Evolutionary conservation across 495 filamentous ascomycete genomes (phyloP), one percentile per base, ranked within the genome.

Genomic region (Apiosordaria backusii): DNA sequence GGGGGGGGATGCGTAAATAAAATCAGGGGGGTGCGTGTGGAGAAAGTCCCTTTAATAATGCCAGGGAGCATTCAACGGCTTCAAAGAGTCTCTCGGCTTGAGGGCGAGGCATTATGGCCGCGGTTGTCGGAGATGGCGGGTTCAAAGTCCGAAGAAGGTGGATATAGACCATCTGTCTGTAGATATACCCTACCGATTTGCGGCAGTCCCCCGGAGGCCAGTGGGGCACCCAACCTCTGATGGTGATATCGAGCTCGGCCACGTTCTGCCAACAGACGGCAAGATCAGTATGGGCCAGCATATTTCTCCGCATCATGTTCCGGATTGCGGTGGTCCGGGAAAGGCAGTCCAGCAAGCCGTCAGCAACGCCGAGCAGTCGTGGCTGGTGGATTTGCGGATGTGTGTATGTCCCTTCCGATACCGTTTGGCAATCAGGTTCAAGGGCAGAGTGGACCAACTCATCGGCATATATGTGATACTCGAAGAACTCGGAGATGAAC

Each of bases 401-500:
- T 2, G 90, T 89, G 13, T 83, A 81, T 76, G 89, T 85, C 61
- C 88, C 86, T 61, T 87, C 79, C 2, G 79, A 82, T n/a, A 81
- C 78, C 65, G 81, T 82, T n/a, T n/a, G n/a, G n/a, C n/a, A n/a
- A n/a, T n/a, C n/a, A n/a, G n/a, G n/a, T n/a, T n/a, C n/a, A 70
- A 87, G 85, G 21, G 40, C 16, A 6, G 89, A 80, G 40, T 86
- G 86, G 26, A 93, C 92, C 61, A 96, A 82, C 50, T 93, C 88
- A 71, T 91, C 91, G 26, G 89, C 90, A 65, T 90, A 87, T 68
- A 93, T 90, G 77, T 96, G 91, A 70, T 96, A 97, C 76, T 92
- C 89, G 79, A 96, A 96, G 81, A 96, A 96, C 76, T 96, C 93
- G 75, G 91, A 84, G 68, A 97, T 90, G 73, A 97, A 96, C 67